A percentile compares a stretch with the other conserved stretches of the same genome.
These are phyloP conservation scores for Ramaria rubella DNA, from an alignment of 768 basidiomycete genomes.

Conservation along the genomic window DNA sequence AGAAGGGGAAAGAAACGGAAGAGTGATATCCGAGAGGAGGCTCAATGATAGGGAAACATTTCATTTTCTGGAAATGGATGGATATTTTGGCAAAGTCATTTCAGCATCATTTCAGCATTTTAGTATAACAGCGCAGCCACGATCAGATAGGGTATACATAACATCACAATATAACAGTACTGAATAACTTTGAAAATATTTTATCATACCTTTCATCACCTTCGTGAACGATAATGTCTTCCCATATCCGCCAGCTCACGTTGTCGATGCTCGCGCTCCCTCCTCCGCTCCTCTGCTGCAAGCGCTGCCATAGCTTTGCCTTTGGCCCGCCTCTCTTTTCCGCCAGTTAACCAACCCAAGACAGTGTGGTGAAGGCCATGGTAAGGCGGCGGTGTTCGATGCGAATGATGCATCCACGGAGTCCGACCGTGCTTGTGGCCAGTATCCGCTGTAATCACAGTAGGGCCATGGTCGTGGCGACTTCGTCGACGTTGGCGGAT, in stretches of 20 bases:
- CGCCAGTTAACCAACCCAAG: constrained; percentile 2
- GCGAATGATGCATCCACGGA: constrained; percentile 1
- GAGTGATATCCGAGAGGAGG: neutral
- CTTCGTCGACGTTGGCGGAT: neutral
- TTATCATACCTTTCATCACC: no score
- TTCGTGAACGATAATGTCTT: neutral
- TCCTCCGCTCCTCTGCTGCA: constrained; percentile 6
- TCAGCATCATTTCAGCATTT: no score
- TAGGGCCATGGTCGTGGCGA: neutral
- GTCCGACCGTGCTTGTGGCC: neutral
- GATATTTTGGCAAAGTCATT: no score
- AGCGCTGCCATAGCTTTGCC: constrained; percentile 1
- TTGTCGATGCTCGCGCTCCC: neutral
- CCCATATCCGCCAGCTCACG: neutral
- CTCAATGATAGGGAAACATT: neutral
- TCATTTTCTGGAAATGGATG: no score
- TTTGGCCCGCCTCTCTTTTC: neutral
- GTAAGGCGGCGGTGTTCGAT: neutral
- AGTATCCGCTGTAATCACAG: neutral
- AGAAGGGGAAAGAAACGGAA: neutral
- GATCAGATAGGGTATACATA: no score
- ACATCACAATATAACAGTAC: no score
- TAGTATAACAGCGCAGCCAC: no score
- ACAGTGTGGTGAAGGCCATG: constrained; percentile 2
- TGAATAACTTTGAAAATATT: no score